Conservation (phyloP, 1,139 yeast genomes). For the Taphrina flavorubra region DNA sequence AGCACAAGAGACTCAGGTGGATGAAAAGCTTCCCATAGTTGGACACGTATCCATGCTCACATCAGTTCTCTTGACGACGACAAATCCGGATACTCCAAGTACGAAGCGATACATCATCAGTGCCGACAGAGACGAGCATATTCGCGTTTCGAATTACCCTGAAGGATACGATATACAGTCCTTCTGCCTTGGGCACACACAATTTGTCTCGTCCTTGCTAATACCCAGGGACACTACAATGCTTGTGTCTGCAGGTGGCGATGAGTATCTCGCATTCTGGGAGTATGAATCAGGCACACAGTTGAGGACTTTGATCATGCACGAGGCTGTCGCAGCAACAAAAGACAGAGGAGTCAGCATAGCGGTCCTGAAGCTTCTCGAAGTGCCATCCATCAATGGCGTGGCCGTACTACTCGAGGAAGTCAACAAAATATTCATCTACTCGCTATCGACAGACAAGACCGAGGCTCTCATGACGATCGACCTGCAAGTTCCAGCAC, state of each 20-base stretch:
- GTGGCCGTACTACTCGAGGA: conserved; percentile 27
- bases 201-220: conserved; percentile 67
- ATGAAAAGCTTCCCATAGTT: conserved; percentile 65
- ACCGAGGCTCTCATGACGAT: neutral
- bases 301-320: conserved; percentile 60
- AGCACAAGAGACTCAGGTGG: neutral
- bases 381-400: conserved; percentile 40
- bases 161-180: conserved; percentile 75
- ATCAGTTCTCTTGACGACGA: conserved; percentile 61
- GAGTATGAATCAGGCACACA: conserved; percentile 65
- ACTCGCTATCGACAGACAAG: neutral
- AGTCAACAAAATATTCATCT: conserved; percentile 4
- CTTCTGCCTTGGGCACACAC: conserved; percentile 85
- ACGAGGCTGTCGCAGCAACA: conserved; percentile 58
- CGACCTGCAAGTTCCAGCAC: conserved; percentile 7
- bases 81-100: conserved; percentile 53
- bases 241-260: conserved; percentile 90
- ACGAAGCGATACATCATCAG: conserved; percentile 64
- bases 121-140: conserved; percentile 95
- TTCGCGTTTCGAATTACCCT: conserved; percentile 83
- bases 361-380: conserved; percentile 66
- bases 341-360: conserved; percentile 67
- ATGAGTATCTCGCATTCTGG: conserved; percentile 76
- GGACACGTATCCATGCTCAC: conserved; percentile 98
- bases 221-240: conserved; percentile 57